Conservation (phyloP, 1,139 yeast species). For the Blastobotrys proliferans region DNA sequence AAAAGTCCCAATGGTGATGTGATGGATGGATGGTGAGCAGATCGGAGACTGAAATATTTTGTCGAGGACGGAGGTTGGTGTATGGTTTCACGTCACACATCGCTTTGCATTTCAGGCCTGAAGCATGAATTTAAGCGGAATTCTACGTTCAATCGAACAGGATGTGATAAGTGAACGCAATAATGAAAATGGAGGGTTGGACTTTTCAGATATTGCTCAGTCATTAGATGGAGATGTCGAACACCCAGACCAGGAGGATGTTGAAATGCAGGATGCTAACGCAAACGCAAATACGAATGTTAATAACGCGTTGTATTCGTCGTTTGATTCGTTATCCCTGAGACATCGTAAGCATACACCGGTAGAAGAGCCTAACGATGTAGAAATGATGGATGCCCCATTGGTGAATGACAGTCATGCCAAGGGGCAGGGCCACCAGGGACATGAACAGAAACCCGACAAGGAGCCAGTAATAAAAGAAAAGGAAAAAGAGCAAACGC, state of each 20-base stretch:
- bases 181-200: too few species aligned
- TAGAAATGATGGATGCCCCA: constrained; percentile 15
- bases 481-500: constrained; percentile 2
- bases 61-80: too few species aligned
- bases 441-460: neutral
- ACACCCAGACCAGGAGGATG: constrained; percentile 6
- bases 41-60: too few species aligned
- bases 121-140: constrained; percentile 2
- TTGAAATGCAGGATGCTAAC: constrained; percentile 8
- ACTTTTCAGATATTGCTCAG: too few species aligned
- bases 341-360: too few species aligned
- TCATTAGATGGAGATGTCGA: constrained; percentile 2
- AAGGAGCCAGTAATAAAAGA: neutral
- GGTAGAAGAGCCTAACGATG: constrained; percentile 11
- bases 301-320: neutral
- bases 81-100: too few species aligned
- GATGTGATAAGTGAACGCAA: constrained; percentile 7
- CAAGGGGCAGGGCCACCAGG: neutral
- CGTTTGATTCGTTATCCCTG: neutral
- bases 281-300: too few species aligned
- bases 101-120: neutral
- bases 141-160: constrained; percentile 10
- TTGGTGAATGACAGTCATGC: constrained; percentile 5
- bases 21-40: too few species aligned
- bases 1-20: too few species aligned